These are phyloP conservation scores for Lecanicillium sp. DNA, from an alignment of 2,329 filamentous ascomycete genomes.

Conservation along the genomic window DNA sequence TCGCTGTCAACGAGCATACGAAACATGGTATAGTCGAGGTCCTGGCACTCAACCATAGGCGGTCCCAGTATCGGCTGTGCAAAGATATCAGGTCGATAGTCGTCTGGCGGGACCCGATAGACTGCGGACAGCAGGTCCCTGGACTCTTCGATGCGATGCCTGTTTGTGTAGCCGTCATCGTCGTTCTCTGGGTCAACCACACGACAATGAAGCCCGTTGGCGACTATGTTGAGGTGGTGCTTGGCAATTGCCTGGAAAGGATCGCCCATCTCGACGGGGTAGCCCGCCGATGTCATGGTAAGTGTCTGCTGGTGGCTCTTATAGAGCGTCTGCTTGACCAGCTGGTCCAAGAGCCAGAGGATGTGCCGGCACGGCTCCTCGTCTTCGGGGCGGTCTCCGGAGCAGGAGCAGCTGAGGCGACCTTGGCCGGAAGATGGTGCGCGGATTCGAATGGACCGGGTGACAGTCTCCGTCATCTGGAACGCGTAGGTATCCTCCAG, in stretches of 20 bases:
- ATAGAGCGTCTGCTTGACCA: slow-evolving; percentile 42
- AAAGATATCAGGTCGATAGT: slow-evolving; percentile 44
- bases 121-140: slow-evolving; percentile 47
- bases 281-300: slow-evolving; percentile 37
- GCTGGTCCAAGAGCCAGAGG: slow-evolving; percentile 49
- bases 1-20: slow-evolving; percentile 49
- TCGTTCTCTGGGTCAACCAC: slow-evolving; percentile 26
- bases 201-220: slow-evolving; percentile 46
- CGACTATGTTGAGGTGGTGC: slow-evolving; percentile 46
- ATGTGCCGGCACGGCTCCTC: slow-evolving; percentile 43
- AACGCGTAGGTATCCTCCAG: slow-evolving; percentile 47
- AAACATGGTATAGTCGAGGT: slow-evolving; percentile 46
- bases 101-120: slow-evolving; percentile 31
- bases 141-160: slow-evolving; percentile 40
- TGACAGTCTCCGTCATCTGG: slow-evolving; percentile 49
- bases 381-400: slow-evolving; percentile 19
- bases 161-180: slow-evolving; percentile 25
- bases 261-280: slow-evolving; percentile 40
- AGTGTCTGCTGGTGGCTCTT: slow-evolving; percentile 32
- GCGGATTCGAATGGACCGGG: slow-evolving; percentile 45
- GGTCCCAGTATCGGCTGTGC: slow-evolving; percentile 34
- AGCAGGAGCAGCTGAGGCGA: slow-evolving; percentile 42
- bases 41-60: slow-evolving; percentile 21
- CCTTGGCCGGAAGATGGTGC: slow-evolving; percentile 33
- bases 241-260: slow-evolving; percentile 44